Conservation (phyloP, 2,329 filamentous ascomycete species). For the Ophiostoma novo-ulmi region DNA sequence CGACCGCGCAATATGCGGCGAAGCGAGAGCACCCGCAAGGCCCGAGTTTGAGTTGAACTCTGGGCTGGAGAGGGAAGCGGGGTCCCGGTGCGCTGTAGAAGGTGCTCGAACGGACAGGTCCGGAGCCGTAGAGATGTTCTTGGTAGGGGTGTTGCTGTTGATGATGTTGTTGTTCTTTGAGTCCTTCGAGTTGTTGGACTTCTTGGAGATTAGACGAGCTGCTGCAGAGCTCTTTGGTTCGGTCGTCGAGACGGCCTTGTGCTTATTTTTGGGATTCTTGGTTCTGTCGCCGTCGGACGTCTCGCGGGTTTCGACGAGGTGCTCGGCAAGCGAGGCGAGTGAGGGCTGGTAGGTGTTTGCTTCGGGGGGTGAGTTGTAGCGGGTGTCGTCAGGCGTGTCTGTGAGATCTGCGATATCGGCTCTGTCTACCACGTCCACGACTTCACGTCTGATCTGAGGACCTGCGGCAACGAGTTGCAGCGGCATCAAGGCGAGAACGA, state of each 20-base stretch:
- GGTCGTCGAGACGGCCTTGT: slow-evolving; percentile 16
- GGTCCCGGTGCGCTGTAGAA: slow-evolving; percentile 61
- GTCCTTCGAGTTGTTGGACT: slow-evolving; percentile 27
- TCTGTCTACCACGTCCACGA: slow-evolving; percentile 3
- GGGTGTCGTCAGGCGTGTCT: background rate
- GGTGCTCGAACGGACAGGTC: slow-evolving; percentile 91
- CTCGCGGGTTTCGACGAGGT: slow-evolving; percentile 4
- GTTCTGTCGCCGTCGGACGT: slow-evolving; percentile 6
- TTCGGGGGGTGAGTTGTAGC: slow-evolving; percentile 5
- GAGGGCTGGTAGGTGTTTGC: slow-evolving; percentile 14
- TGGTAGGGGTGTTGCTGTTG: slow-evolving; percentile 12
- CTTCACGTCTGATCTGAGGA: slow-evolving; percentile 49
- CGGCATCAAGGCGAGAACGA: slow-evolving; percentile 55
- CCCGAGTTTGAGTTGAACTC: slow-evolving; percentile 7
- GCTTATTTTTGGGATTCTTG: background rate
- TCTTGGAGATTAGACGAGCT: slow-evolving; percentile 20
- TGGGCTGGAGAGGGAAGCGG: background rate
- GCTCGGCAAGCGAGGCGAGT: slow-evolving; percentile 10
- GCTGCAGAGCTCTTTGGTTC: slow-evolving; percentile 28
- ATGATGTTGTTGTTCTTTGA: background rate
- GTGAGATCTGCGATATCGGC: slow-evolving; percentile 8
- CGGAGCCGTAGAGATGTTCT: slow-evolving; percentile 85
- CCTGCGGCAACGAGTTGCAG: slow-evolving; percentile 55
- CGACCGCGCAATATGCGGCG: slow-evolving; percentile 91
- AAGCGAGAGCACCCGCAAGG: slow-evolving; percentile 49